Conservation (phyloP, 345 rosid species). For the Anacardium occidentale region DNA sequence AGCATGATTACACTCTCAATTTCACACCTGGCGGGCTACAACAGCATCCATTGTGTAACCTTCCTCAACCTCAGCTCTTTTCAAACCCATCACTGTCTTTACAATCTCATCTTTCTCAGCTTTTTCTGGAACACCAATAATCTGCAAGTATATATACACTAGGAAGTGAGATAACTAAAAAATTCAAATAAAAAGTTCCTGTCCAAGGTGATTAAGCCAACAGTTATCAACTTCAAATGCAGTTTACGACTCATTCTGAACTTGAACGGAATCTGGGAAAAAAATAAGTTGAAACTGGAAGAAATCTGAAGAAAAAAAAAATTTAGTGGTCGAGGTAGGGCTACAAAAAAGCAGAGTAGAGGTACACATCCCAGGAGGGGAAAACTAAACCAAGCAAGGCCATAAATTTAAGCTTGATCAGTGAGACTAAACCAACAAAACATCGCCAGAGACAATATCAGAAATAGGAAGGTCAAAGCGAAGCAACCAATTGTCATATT, state of each 20-base stretch:
- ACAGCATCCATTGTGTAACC: slow-evolving; percentile 81
- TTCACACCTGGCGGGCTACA: slow-evolving; percentile 70
- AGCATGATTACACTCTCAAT: slow-evolving; percentile 5
- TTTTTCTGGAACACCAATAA: slow-evolving; percentile 65
- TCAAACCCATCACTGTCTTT: slow-evolving; percentile 73
- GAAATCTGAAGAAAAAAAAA: not conserved
- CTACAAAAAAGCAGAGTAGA: not conserved
- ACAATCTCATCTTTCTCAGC: slow-evolving; percentile 96
- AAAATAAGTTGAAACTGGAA: not conserved
- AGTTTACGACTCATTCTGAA: no score
- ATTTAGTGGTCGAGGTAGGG: not conserved
- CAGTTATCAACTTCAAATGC: not conserved
- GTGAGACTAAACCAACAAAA: not conserved
- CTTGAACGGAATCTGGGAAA: no score
- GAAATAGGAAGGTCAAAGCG: not conserved
- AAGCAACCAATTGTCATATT: not conserved
- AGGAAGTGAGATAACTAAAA: slow-evolving; percentile 2
- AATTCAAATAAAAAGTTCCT: not conserved
- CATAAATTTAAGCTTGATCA: no score
- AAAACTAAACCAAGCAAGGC: no score
- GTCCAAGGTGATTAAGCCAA: not conserved
- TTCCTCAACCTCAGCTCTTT: slow-evolving; percentile 73
- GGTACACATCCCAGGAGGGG: no score
- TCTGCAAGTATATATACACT: slow-evolving; percentile 41
- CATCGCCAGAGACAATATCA: not conserved